A percentile compares a stretch with the other conserved stretches of the same genome.
Conservation (phyloP, 2,329 filamentous ascomycete genomes). For the Colletotrichum tropicale region DNA sequence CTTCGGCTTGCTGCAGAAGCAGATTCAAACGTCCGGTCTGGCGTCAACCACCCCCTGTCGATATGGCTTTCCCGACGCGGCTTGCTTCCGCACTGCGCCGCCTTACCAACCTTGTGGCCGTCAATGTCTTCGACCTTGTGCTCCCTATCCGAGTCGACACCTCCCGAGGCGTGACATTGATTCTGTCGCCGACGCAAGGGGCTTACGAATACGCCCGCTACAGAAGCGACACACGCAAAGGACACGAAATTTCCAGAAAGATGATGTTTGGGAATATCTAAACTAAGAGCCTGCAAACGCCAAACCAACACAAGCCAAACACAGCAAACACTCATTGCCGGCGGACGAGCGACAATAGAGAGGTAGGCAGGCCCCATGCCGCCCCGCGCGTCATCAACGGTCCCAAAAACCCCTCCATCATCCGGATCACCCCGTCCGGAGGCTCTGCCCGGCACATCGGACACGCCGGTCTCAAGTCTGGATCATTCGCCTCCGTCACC, state of each 20-base stretch:
- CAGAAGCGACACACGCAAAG: not conserved
- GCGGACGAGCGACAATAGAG: not conserved
- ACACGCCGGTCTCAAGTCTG: not conserved
- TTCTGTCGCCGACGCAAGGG: not conserved
- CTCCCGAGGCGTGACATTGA: not conserved
- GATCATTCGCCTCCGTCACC: not conserved
- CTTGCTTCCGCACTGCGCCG: not conserved
- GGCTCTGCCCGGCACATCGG: not conserved
- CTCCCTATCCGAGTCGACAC: not conserved
- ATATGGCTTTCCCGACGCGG: not conserved
- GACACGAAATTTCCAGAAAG: not conserved
- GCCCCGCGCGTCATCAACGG: not conserved
- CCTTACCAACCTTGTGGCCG: not conserved
- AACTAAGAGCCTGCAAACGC: not conserved
- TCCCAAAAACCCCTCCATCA: not conserved
- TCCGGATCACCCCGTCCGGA: not conserved
- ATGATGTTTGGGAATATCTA: not conserved
- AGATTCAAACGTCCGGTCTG: not conserved
- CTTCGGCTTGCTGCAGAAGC: not conserved
- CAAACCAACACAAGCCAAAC: not conserved
- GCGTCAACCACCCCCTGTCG: not conserved
- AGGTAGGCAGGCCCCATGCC: not conserved
- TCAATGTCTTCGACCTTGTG: not conserved
- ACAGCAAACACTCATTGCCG: not conserved
- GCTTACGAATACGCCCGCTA: not conserved